Percentiles rank a stretch among this genome's conserved stretches.
Conservation (phyloP, 1,284 basidiomycete genomes). For the Leccinum colubrinum region DNA sequence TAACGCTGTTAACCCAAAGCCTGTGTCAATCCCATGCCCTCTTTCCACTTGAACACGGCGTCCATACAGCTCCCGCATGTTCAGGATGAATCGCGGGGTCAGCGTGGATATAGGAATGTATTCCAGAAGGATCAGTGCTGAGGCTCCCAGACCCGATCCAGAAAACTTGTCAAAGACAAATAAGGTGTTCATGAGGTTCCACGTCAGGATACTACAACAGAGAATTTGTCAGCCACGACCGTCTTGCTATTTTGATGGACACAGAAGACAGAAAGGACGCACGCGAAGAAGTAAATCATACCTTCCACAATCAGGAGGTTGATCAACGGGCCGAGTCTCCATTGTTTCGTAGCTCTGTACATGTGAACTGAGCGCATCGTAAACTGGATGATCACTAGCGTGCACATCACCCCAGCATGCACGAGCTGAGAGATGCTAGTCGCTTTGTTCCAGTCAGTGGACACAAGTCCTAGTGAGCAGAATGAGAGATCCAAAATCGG, state of each 20-base stretch:
- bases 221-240: neutral
- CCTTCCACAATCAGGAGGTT: neutral
- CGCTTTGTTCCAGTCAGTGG: neutral
- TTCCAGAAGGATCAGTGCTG: neutral
- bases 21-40: neutral
- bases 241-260: neutral
- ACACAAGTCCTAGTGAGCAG: neutral
- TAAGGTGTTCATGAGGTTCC: neutral
- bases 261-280: too few relatives aligned
- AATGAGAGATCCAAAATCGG: neutral
- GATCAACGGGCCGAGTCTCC: neutral
- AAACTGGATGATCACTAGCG: neutral
- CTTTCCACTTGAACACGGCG: too few relatives aligned
- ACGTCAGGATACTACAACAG: neutral
- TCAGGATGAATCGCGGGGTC: neutral
- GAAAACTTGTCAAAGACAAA: neutral
- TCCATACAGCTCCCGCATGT: neutral
- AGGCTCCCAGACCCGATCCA: neutral
- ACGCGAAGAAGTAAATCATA: neutral
- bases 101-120: neutral
- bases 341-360: neutral
- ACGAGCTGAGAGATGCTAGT: neutral
- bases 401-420: too few relatives aligned
- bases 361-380: neutral
- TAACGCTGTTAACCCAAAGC: neutral